Base-by-base conservation (phyloP, 2,329 filamentous ascomycete species). In the Penicillium sp. region DNA sequence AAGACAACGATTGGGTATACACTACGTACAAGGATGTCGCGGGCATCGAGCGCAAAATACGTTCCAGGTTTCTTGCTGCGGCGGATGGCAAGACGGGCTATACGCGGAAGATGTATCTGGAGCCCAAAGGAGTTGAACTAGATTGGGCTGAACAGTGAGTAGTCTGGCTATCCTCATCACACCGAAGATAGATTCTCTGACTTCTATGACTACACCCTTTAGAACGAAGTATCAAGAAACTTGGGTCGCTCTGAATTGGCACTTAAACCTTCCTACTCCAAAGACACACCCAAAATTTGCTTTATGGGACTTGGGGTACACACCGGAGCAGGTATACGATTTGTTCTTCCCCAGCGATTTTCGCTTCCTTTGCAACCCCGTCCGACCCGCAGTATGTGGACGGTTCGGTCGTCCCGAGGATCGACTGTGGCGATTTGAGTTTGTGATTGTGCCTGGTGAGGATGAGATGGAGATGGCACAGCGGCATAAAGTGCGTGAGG, bases 171-270 rank as follows among this genome's bases (percentile, higher is more conserved):
- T 6, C 24, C 16, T 16, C 18, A 24, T 18, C 49, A 14, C 18
- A 13, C 2, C 9, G 4, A 2, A 14, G 6, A 24, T 9, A 61
- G 67, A 33, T 4, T 0, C 9, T 16, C 49, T 61, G 13, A 61
- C 60, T 22, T 57, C 13, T 31, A 24, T 24, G 9, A 5, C 3
- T 6, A 19, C 6, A 19, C 7, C 5, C 41, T 11, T 4, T 18
- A 69, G 66, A 24, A 55, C 56, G 2, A 59, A 56, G 6, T 69
- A 69, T 11, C 63, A 72, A 33, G 69, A 73, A 41, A 72, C 68
- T 0, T 83, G 82, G 81, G 75, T 83, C 3, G 81, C 82, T 1
- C 65, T 78, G 4, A 84, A 84, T 56, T 73, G 78, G 61, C 67
- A 78, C 24, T 71, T 83, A 24, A 68, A 68, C 1, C 60, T 77